phyloP scores from a whole-genome alignment of 495 filamentous ascomycete genomes.

The Penicillium antarcticum region DNA sequence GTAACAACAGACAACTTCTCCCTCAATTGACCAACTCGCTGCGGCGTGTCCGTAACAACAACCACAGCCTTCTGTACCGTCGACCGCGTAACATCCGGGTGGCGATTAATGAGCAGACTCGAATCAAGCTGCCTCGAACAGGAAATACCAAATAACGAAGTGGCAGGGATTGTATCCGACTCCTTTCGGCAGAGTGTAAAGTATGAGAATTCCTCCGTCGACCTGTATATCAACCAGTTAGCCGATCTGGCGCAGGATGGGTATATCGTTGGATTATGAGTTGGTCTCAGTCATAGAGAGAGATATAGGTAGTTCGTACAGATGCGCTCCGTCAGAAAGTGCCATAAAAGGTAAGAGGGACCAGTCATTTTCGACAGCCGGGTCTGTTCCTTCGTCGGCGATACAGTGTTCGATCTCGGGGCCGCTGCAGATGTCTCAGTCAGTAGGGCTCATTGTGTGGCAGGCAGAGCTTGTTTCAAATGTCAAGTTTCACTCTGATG shows the following conservation, averaged over 20 bases:
- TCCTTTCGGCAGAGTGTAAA: conserved; percentile 82
- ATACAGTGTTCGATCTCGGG: conserved; percentile 94
- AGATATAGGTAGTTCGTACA: conserved; percentile 52
- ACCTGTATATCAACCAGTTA: conserved; percentile 40
- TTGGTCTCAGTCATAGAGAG: neutral
- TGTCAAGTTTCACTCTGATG: neutral
- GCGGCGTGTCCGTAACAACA: conserved; percentile 86
- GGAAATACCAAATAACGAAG: conserved; percentile 92
- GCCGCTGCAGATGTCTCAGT: conserved; percentile 52
- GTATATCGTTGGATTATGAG: neutral
- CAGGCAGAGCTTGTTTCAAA: neutral
- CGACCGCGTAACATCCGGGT: conserved; percentile 86
- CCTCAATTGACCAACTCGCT: conserved; percentile 72
- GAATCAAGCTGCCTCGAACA: conserved; percentile 91
- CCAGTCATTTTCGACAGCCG: conserved; percentile 88
- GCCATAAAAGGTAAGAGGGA: conserved; percentile 93
- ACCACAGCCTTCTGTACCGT: conserved; percentile 99
- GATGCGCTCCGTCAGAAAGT: conserved; percentile 91
- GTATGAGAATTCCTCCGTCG: conserved; percentile 95
- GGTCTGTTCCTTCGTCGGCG: conserved; percentile 74
- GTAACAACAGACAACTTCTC: conserved; percentile 87
- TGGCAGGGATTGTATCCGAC: conserved; percentile 55
- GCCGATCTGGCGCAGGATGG: neutral
- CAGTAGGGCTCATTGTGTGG: neutral
- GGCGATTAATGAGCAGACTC: conserved; percentile 67